Evolutionary conservation across 2,329 filamentous ascomycete species (phyloP), one percentile per base, ranked within the genome.

Genomic region (Fusarium multiceps): DNA sequence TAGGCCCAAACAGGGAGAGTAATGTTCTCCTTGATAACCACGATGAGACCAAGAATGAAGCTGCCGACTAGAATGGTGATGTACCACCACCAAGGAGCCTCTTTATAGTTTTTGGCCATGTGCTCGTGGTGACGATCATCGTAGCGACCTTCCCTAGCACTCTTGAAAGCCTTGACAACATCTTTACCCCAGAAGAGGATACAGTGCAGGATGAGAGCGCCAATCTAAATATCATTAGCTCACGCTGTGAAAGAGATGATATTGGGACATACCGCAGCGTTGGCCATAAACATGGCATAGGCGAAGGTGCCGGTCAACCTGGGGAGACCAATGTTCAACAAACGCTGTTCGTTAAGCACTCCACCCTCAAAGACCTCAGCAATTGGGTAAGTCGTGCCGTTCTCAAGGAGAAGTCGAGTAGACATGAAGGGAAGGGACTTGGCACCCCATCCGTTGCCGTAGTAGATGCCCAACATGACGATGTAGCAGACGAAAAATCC

Each of bases 181-280:
- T 89, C 87, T 7, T 80, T 80, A 6, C 86, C 84, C 85, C 85
- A 88, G 72, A 89, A 89, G 7, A 88, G 73, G 51, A 84, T 60
- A 64, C 82, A 84, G 64, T 89, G 87, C 4, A 80, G 74, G 28
- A 88, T 78, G 25, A 88, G 73, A 7, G 87, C 87, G 3, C 87
- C 87, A 50, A 89, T 89, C 82, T 85, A 61, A 4, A 10, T n/a
- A 34, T 25, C 4, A 18, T 62, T n/a, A 58, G 13, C 3, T 47
- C 30, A 0, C 7, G 4, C 14, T 14, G 14, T 1, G 7, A 10
- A 14, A 4, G 18, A 1, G 4, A 10, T 12, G 14, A 3, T 3
- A n/a, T 2, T 7, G 14, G 21, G 14, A 81, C 83, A 75, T 77
- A 85, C 84, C 32, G 86, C 85, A 65, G 84, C 84, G 74, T 88